Evolutionary conservation across 345 rosid species (phyloP).

Genomic region (Citrus unshiu): DNA sequence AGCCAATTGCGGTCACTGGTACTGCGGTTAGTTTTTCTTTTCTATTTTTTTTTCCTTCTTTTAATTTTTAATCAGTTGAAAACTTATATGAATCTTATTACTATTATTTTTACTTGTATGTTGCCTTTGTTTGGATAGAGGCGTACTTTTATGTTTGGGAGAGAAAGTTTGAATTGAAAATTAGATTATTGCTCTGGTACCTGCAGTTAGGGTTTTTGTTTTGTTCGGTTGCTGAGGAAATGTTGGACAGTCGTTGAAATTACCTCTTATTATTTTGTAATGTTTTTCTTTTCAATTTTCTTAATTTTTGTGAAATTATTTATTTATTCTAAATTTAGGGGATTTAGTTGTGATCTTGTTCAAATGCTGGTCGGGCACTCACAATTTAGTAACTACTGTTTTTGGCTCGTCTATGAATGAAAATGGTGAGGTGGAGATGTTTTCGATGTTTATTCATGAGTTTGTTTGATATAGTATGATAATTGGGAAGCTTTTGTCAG

Average conservation of each 20-base stretch:
- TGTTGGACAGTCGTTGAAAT: not conserved
- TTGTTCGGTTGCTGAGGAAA: not conserved
- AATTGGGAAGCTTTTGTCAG: not conserved
- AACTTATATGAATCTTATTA: not conserved
- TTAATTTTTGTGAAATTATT: not conserved
- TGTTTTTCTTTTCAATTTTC: not conserved
- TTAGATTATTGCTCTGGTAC: not conserved
- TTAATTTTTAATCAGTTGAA: not conserved
- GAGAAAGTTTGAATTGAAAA: not conserved
- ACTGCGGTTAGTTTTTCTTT: slow-evolving; percentile 53
- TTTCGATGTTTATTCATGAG: not conserved
- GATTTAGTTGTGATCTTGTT: not conserved
- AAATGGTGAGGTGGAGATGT: not conserved
- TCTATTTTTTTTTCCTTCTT: not conserved
- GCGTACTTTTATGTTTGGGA: not conserved
- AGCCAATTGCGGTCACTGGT: slow-evolving; percentile 90
- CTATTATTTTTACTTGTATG: not conserved
- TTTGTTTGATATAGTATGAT: not conserved
- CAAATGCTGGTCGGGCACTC: not conserved
- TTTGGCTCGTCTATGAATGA: not conserved
- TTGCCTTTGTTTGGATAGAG: not conserved
- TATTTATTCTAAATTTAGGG: not conserved
- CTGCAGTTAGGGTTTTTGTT: not conserved
- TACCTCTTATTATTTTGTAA: too few species aligned
- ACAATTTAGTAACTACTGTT: not conserved